Percentiles rank a stretch among this genome's conserved stretches.
phyloP scores from a whole-genome alignment of 1,284 basidiomycete species.

The Fomitiporia mediterranea region DNA sequence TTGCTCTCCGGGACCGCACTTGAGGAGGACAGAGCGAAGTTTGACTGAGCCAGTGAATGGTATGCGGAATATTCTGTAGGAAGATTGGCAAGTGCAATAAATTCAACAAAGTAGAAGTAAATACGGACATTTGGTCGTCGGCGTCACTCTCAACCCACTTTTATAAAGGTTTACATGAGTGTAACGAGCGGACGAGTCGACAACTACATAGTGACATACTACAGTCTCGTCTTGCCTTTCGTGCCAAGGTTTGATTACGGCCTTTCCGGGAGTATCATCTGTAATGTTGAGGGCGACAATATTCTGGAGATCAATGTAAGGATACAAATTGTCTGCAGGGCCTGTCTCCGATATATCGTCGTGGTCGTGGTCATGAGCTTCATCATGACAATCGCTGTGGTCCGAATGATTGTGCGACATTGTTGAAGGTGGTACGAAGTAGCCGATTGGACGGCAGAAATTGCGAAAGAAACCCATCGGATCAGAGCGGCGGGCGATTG shows the following conservation, averaged over 20 bases:
- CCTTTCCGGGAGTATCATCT: constrained; percentile 35
- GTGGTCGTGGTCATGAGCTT: constrained; percentile 47
- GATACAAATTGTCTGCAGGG: constrained; percentile 64
- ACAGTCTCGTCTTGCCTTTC: constrained; percentile 56
- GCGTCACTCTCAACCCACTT: constrained; percentile 78
- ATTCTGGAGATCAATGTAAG: constrained; percentile 65
- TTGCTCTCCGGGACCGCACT: constrained; percentile 66
- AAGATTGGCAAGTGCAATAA: constrained; percentile 12
- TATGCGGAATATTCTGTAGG: constrained; percentile 62
- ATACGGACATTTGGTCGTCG: constrained; percentile 71
- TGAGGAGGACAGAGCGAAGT: constrained; percentile 67
- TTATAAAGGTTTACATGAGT: constrained; percentile 7
- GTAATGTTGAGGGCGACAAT: constrained; percentile 65
- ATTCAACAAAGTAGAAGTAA: constrained; percentile 7
- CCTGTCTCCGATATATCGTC: constrained; percentile 42
- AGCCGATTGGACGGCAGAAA: constrained; percentile 4
- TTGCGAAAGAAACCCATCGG: neutral
- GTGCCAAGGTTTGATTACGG: constrained; percentile 74
- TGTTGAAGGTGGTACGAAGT: neutral
- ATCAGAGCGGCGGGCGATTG: neutral
- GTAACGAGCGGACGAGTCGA: constrained; percentile 11
- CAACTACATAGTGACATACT: constrained; percentile 35
- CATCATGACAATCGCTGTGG: constrained; percentile 42
- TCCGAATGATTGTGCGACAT: constrained; percentile 25
- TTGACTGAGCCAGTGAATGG: constrained; percentile 80